phyloP scores from a whole-genome alignment of 345 rosid species.

The Lagerstroemia speciosa region DNA sequence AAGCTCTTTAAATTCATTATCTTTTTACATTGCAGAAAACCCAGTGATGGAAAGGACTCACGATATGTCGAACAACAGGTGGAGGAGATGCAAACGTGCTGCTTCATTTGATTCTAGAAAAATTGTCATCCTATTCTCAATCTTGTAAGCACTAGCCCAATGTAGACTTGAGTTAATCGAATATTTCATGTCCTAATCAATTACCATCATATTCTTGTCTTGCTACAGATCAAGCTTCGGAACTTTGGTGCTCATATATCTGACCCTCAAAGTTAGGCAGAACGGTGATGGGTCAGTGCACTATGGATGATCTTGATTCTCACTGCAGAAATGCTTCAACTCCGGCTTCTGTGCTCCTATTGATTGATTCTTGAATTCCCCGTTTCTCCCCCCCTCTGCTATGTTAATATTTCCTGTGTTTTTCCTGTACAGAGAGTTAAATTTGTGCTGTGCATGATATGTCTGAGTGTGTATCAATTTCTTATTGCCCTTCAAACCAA shows the following conservation, averaged over 20 bases:
- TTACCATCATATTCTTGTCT: background rate
- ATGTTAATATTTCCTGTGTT: background rate
- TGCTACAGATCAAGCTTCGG: constrained; percentile 78
- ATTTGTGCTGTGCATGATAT: background rate
- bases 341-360: background rate
- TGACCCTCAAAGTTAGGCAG: constrained; percentile 73
- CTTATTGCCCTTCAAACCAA: background rate
- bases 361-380: constrained; percentile 5
- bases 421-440: background rate
- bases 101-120: constrained; percentile 86
- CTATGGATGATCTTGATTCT: constrained; percentile 15
- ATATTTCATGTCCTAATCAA: background rate
- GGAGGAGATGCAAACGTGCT: constrained; percentile 82
- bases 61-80: constrained; percentile 65
- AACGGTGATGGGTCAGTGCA: constrained; percentile 36
- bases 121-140: constrained; percentile 71
- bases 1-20: background rate
- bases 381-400: background rate
- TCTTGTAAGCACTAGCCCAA: constrained; percentile 49
- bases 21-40: constrained; percentile 32
- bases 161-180: background rate
- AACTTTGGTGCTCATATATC: constrained; percentile 71
- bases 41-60: constrained; percentile 45
- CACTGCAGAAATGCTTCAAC: background rate
- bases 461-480: background rate